Conservation (phyloP, 257 asterid species). For the Euphrasia confusa region DNA sequence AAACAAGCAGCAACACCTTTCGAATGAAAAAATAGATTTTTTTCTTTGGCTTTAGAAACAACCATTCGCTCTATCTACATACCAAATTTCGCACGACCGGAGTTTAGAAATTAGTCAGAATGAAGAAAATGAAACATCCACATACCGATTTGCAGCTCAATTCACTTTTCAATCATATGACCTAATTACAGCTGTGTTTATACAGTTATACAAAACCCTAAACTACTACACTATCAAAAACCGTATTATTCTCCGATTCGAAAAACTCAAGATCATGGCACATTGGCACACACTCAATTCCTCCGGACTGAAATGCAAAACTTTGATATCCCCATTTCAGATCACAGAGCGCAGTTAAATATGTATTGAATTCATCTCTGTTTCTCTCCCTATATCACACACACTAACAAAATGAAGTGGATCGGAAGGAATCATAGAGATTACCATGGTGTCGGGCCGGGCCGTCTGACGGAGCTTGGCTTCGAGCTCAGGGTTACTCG, state of each 20-base stretch:
- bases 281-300: neutral
- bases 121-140: neutral
- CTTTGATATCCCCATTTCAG: neutral
- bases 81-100: neutral
- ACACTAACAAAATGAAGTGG: neutral
- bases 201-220: neutral
- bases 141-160: neutral
- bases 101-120: neutral
- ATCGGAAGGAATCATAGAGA: neutral
- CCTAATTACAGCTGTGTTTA: constrained; percentile 9
- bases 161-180: constrained; percentile 2
- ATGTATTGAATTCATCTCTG: neutral
- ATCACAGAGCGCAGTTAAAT: neutral
- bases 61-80: constrained; percentile 2
- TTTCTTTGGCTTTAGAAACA: neutral
- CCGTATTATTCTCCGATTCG: neutral
- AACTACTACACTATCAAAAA: neutral
- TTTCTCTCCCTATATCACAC: too few relatives aligned
- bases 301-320: neutral
- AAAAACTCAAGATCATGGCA: neutral
- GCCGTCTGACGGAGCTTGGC: constrained; percentile 75
- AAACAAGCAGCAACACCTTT: constrained; percentile 7
- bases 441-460: constrained; percentile 69
- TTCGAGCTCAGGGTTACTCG: constrained; percentile 69
- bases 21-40: neutral